These are phyloP conservation scores for Xylaria sp. DNA, from an alignment of 2,329 filamentous ascomycete genomes.

Conservation along the genomic window DNA sequence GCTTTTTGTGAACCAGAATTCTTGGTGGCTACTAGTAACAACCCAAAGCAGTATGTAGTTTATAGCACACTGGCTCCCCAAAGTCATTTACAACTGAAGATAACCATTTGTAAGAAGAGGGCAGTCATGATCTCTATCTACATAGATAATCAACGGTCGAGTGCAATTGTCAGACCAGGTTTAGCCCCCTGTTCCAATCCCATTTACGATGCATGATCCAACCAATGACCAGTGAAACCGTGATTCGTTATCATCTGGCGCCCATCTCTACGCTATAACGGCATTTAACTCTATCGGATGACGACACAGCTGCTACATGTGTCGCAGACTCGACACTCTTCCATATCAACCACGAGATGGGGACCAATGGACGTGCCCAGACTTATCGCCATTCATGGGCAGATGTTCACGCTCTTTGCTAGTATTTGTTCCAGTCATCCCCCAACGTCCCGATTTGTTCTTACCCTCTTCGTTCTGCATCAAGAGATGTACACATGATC, in stretches of 20 bases:
- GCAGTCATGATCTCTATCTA: too few relatives aligned
- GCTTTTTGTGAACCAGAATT: too few relatives aligned
- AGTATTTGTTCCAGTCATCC: neutral
- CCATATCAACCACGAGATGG: neutral
- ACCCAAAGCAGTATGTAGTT: too few relatives aligned
- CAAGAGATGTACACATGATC: neutral
- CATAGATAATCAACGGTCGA: too few relatives aligned
- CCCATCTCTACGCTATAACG: conserved; percentile 10
- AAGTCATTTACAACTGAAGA: too few relatives aligned
- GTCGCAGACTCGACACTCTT: neutral
- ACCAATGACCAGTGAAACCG: conserved; percentile 24
- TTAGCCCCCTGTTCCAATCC: too few relatives aligned
- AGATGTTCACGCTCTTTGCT: neutral
- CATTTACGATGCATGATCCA: neutral
- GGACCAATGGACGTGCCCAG: conserved; percentile 22
- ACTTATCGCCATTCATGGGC: conserved; percentile 18
- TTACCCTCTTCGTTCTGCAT: neutral
- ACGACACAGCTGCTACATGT: conserved; percentile 25
- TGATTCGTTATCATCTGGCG: conserved; percentile 24
- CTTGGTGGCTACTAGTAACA: too few relatives aligned
- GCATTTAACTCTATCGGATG: conserved; percentile 18
- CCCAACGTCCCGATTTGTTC: neutral
- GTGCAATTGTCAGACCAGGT: neutral
- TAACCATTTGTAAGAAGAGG: too few relatives aligned
- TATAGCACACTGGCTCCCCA: too few relatives aligned